A percentile compares a stretch with the other conserved stretches of the same genome.
These are phyloP conservation scores for Xylaria sp. DNA, from an alignment of 2,329 filamentous ascomycete species.

Conservation along the genomic window DNA sequence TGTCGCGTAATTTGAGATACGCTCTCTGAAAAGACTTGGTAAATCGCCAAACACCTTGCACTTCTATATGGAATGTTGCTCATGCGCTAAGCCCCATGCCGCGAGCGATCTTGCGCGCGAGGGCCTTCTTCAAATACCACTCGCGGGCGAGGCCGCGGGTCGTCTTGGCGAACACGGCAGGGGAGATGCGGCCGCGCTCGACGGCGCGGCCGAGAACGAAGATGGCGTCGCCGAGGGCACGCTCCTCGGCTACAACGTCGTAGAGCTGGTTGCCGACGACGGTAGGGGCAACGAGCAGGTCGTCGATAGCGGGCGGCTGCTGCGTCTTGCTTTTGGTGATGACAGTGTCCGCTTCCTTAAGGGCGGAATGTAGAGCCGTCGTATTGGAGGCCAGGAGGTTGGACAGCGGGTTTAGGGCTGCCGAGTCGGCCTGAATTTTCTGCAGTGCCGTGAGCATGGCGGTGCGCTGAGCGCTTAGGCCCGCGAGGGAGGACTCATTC, in stretches of 20 bases:
- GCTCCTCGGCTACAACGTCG: constrained; percentile 86
- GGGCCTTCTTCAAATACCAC: constrained; percentile 84
- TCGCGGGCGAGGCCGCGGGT: constrained; percentile 79
- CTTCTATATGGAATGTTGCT: neutral
- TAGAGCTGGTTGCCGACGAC: constrained; percentile 95
- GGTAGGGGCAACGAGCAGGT: constrained; percentile 90
- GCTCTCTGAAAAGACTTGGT: constrained; percentile 5
- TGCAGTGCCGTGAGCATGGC: constrained; percentile 78
- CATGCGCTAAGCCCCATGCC: constrained; percentile 73
- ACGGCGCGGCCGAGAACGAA: constrained; percentile 82
- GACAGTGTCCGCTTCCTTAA: constrained; percentile 80
- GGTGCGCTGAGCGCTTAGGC: constrained; percentile 79
- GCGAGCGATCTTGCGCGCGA: constrained; percentile 78
- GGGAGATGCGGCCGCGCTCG: constrained; percentile 75
- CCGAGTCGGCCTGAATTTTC: constrained; percentile 77
- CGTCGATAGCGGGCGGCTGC: constrained; percentile 81
- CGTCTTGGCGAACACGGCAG: constrained; percentile 81
- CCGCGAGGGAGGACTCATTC: constrained; percentile 77
- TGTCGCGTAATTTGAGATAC: neutral
- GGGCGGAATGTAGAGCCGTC: constrained; percentile 77
- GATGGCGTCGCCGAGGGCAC: constrained; percentile 85
- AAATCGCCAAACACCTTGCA: neutral
- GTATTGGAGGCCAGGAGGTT: constrained; percentile 80
- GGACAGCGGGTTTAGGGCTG: constrained; percentile 75
- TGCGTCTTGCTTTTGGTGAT: constrained; percentile 77